Evolutionary conservation across 768 basidiomycete genomes (phyloP), one percentile per base, ranked within the genome.

Genomic region (Boletus speciosus): DNA sequence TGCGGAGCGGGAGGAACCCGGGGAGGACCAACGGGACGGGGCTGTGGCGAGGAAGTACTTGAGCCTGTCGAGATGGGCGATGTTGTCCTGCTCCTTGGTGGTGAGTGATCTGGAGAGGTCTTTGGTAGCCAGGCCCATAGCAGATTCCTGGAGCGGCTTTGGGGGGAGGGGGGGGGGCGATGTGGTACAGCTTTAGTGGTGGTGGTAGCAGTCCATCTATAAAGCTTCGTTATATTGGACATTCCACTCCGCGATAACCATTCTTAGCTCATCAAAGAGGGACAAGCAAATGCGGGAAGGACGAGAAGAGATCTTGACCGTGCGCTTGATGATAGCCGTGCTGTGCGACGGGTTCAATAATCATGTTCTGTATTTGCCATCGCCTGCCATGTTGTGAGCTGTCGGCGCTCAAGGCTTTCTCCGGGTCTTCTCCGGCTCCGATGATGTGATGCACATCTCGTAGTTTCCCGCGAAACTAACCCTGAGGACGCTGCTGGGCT

Each of bases 31-130:
- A 45, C 82, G 80, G 29, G 81, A 85, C 3, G 86, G 93, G 8
- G 88, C 92, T 11, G 90, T 91, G 15, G 89, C 88, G 42, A 94
- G 83, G 73, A 94, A 94, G 73, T 85, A 88, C 73, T 93, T 93
- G 71, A 94, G 87, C 21, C 83, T 72, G 61, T 94, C 90, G 21
- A 94, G 80, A 59, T 87, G 79, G n/a, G 81, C 81, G 39, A 93
- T 75, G 25, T 81, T 78, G 21, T 88, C 86, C 52, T 84, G 82
- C 67, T 92, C 89, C 47, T 79, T 73, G 1, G 78, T 65, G 6
- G 78, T 82, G 45, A 91, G 78, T 0, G 84, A 77, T n/a, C 86
- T 49, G 2, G 68, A 61, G 49, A 71, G 58, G 48, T 64, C 61
- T 44, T 65, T 69, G 19, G 58, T 57, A 25, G 65, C 53, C 15